Evolutionary conservation across 2,329 filamentous ascomycete species (phyloP).

Genomic region (Didymellaceae sp.): DNA sequence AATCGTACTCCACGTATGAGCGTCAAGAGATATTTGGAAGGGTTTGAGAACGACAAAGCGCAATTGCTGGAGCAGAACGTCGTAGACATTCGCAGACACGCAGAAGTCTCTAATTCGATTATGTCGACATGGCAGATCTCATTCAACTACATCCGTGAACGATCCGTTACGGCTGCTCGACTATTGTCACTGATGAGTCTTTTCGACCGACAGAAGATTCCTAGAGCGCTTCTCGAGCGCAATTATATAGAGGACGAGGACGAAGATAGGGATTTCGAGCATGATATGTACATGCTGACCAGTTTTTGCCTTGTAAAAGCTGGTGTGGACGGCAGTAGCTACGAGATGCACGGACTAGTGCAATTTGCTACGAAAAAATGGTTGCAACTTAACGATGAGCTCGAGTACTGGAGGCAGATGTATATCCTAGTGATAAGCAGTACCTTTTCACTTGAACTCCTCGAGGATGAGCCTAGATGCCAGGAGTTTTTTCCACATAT

Average conservation of each 20-base stretch:
- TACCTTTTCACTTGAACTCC: neutral
- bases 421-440: constrained; percentile 5
- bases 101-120: constrained; percentile 26
- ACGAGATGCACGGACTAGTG: constrained; percentile 31
- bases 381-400: constrained; percentile 28
- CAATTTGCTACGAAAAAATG: constrained; percentile 27
- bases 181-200: constrained; percentile 50
- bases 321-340: constrained; percentile 4
- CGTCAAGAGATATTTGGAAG: neutral
- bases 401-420: constrained; percentile 17
- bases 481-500: constrained; percentile 21
- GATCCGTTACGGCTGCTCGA: constrained; percentile 45
- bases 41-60: neutral
- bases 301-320: constrained; percentile 23
- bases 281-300: constrained; percentile 22
- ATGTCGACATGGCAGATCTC: constrained; percentile 47
- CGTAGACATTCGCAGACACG: constrained; percentile 4
- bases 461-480: constrained; percentile 19
- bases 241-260: constrained; percentile 14
- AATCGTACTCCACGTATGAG: constrained; percentile 7
- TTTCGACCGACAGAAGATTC: constrained; percentile 26
- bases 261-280: constrained; percentile 20
- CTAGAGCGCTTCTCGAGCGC: constrained; percentile 27
- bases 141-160: constrained; percentile 45
- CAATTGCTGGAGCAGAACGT: neutral